A percentile compares a stretch with the other conserved stretches of the same genome.
Evolutionary conservation across 441 rosid genomes (phyloP).

Genomic region (Pelargonium australe): DNA sequence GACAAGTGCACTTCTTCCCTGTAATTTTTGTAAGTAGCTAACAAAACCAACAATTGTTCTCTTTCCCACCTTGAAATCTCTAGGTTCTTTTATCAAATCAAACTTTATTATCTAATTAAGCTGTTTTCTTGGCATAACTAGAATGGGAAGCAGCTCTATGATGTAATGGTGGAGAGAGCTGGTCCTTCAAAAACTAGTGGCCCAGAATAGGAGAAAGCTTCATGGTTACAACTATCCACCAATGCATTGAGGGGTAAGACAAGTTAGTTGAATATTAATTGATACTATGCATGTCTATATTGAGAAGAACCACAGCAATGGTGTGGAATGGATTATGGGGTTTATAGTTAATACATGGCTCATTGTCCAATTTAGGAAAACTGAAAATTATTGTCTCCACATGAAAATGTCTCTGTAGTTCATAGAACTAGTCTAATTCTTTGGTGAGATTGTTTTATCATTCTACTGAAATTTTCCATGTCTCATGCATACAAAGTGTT

Average conservation of each 20-base stretch:
- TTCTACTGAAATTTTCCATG: too few species aligned
- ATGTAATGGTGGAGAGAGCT: slow-evolving; percentile 74
- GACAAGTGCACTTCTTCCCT: slow-evolving; percentile 82
- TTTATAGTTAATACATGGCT: too few species aligned
- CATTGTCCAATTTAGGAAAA: too few species aligned
- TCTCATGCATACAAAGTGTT: neutral
- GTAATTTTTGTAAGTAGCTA: slow-evolving; percentile 60
- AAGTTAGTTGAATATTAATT: neutral
- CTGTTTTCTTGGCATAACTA: slow-evolving; percentile 19
- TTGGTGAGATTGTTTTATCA: too few species aligned
- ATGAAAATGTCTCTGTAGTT: neutral
- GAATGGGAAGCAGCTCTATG: slow-evolving; percentile 69
- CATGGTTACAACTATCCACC: slow-evolving; percentile 1
- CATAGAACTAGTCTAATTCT: neutral
- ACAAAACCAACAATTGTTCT: neutral
- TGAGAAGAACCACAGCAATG: neutral
- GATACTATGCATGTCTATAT: neutral
- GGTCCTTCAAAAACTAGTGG: slow-evolving; percentile 63
- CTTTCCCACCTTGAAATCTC: too few species aligned
- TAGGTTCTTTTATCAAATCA: neutral
- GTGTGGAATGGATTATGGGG: too few species aligned
- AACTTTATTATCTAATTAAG: neutral
- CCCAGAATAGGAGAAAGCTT: slow-evolving; percentile 27
- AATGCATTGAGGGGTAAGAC: neutral
- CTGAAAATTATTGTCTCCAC: too few species aligned